Evolutionary conservation across 495 filamentous ascomycete genomes (phyloP), one percentile per base, ranked within the genome.

Genomic region (Talaromyces liani): DNA sequence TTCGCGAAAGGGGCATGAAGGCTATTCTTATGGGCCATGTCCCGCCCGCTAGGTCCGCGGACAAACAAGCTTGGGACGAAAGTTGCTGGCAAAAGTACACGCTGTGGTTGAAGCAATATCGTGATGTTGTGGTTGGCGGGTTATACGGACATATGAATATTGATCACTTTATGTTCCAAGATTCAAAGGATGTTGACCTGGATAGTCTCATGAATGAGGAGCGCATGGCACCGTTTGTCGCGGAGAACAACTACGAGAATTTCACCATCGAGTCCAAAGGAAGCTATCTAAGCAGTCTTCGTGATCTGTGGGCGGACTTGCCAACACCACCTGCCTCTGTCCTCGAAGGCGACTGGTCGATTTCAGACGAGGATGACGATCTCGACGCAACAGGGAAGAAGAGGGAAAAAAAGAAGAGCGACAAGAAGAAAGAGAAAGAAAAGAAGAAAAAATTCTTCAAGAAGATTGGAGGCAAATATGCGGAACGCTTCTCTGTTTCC

Each of bases 81-180:
- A 91, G 89, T 0, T 99, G 94, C 76, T 99, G 95, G 94, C 94
- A 96, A 73, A 97, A 97, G 71, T 99, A 96, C 74, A 89, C 93
- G 0, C 78, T 97, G 3, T 97, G 92, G 91, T 72, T 92, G 66
- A 80, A 85, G 68, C 90, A 92, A 68, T 99, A 92, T 68, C 89
- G 95, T 39, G 94, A 99, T 73, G 87, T 99, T 10, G 78, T 99
- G 10, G 82, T 92, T 39, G 84, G 84, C 6, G 85, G 85, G 16
- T 62, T 94, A 16, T 99, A 90, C 67, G 94, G 93, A 2, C 94
- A 99, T 71, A 98, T 99, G 93, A 99, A 99, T 70, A 88, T 97
- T 65, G 94, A 99, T 69, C 94, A 99, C 71, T 99, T 98, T 75
- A 84, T 98, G 69, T 75, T 99, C 8, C 93, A 97, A 68, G 94